Conservation (phyloP, 139 green algal species). For the Pedinophyceae sp. region DNA sequence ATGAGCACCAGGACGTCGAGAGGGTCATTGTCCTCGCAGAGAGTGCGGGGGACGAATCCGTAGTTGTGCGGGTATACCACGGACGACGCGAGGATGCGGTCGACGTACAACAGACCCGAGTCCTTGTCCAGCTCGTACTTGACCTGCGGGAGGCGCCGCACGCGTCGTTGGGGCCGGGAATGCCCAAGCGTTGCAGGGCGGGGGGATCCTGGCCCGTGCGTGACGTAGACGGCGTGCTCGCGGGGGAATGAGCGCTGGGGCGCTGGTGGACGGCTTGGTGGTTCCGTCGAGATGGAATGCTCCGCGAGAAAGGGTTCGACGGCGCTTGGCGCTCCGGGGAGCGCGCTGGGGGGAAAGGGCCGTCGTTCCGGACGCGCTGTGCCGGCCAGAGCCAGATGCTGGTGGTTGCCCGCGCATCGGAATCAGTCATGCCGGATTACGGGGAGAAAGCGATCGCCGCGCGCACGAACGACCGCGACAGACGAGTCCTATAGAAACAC, state of each 20-base stretch:
- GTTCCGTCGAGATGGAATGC: too few relatives aligned
- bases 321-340: not conserved
- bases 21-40: conserved; percentile 88
- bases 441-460: too few relatives aligned
- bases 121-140: conserved; percentile 94
- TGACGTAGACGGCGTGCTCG: conserved; percentile 18
- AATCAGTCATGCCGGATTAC: too few relatives aligned
- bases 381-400: too few relatives aligned
- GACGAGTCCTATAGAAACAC: too few relatives aligned
- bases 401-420: too few relatives aligned
- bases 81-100: conserved; percentile 82
- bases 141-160: too few relatives aligned
- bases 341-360: not conserved
- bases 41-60: conserved; percentile 84
- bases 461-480: too few relatives aligned
- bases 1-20: conserved; percentile 87
- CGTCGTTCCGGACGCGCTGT: not conserved
- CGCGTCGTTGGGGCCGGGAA: too few relatives aligned
- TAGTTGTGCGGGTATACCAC: conserved; percentile 95
- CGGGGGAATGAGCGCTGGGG: not conserved
- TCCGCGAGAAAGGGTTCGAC: conserved; percentile 17
- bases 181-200: too few relatives aligned
- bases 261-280: not conserved
- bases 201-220: too few relatives aligned
- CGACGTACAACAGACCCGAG: conserved; percentile 52